Evolutionary conservation across 345 rosid genomes (phyloP).

Genomic region (Hibiscus tridactylites): DNA sequence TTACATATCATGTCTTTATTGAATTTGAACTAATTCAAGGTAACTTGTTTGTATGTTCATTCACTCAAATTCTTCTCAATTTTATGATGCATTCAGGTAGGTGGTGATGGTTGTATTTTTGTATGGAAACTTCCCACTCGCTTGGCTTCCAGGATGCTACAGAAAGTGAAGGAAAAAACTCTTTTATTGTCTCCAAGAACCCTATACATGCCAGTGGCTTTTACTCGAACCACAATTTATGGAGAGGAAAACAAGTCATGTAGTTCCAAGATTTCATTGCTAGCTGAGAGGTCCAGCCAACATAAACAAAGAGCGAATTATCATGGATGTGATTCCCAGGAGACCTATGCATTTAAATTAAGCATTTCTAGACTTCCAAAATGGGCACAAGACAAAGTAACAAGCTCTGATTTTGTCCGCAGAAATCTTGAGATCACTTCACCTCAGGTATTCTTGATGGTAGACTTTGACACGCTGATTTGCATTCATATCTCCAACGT

Average conservation of each 20-base stretch:
- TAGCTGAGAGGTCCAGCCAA: slow-evolving; percentile 18
- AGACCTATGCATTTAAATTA: slow-evolving; percentile 58
- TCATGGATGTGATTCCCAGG: slow-evolving; percentile 27
- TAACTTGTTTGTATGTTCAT: background rate
- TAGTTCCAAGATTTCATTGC: slow-evolving; percentile 18
- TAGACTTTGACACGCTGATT: slow-evolving; percentile 1
- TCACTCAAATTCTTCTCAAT: slow-evolving; percentile 1
- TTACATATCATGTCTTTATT: background rate
- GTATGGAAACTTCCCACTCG: slow-evolving; percentile 65
- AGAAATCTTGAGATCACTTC: slow-evolving; percentile 28
- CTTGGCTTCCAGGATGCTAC: slow-evolving; percentile 46
- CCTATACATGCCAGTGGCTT: slow-evolving; percentile 25
- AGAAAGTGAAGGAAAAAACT: slow-evolving; percentile 36
- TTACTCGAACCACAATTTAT: slow-evolving; percentile 25
- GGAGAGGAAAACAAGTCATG: slow-evolving; percentile 31
- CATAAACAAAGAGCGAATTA: slow-evolving; percentile 11
- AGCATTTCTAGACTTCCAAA: slow-evolving; percentile 77
- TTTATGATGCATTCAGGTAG: slow-evolving; percentile 40
- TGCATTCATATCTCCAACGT: slow-evolving; percentile 10
- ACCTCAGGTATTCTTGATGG: slow-evolving; percentile 40
- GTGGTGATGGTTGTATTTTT: slow-evolving; percentile 73
- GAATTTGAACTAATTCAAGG: slow-evolving; percentile 7
- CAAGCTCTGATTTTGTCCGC: slow-evolving; percentile 19
- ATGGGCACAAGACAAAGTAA: slow-evolving; percentile 74
- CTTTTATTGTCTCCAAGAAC: slow-evolving; percentile 33